Evolutionary conservation across 805 yeast genomes (phyloP).

Genomic region (Teunomyces aglyptinius): DNA sequence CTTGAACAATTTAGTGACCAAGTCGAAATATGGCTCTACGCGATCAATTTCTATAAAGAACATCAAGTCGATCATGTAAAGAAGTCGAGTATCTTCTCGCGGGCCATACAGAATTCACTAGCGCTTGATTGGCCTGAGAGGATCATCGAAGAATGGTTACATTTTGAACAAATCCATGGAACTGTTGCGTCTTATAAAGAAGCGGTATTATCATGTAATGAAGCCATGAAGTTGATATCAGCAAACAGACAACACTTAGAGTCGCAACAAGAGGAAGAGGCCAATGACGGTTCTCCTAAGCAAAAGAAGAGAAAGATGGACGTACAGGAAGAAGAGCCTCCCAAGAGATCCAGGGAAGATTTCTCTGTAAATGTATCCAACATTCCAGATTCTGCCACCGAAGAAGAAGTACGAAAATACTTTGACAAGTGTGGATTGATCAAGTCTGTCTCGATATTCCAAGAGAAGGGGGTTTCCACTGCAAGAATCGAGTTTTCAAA

Average conservation of each 20-base stretch:
- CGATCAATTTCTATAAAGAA: constrained; percentile 36
- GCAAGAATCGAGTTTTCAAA: constrained; percentile 61
- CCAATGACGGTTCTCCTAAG: neutral
- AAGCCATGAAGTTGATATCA: constrained; percentile 2
- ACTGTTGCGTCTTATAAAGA: constrained; percentile 16
- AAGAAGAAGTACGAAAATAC: constrained; percentile 37
- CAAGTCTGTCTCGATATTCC: constrained; percentile 27
- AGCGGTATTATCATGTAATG: constrained; percentile 13
- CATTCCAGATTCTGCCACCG: constrained; percentile 41
- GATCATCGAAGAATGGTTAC: constrained; percentile 43
- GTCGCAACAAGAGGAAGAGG: neutral
- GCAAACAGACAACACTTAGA: constrained; percentile 15
- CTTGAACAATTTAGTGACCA: constrained; percentile 29
- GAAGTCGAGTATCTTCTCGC: constrained; percentile 26
- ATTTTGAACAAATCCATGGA: constrained; percentile 37
- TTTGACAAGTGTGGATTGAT: constrained; percentile 65
- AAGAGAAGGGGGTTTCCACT: constrained; percentile 12
- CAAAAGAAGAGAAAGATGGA: constrained; percentile 2
- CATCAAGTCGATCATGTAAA: constrained; percentile 19
- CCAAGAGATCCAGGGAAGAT: constrained; percentile 56
- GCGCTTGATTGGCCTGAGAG: constrained; percentile 52
- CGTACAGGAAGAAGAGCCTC: neutral
- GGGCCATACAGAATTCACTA: constrained; percentile 26
- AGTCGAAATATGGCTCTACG: constrained; percentile 48
- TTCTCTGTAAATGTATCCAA: constrained; percentile 53